A percentile compares a stretch with the other conserved stretches of the same genome.
phyloP scores from a whole-genome alignment of 192 early-diverging fungal species.

The Backusella australiensis region DNA sequence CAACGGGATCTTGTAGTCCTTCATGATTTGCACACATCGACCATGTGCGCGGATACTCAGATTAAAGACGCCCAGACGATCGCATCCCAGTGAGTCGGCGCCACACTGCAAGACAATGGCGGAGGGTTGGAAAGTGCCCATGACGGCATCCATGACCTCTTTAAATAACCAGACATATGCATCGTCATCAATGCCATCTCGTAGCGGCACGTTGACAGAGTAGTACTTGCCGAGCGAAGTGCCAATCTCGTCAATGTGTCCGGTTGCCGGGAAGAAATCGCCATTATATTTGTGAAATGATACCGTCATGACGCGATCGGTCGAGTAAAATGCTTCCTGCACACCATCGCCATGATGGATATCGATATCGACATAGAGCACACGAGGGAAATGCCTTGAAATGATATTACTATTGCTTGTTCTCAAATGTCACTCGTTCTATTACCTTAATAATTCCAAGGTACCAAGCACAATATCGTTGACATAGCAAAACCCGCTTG shows the following conservation, averaged over 20 bases:
- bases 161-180: constrained; percentile 80
- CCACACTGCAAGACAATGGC: constrained; percentile 95
- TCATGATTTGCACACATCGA: constrained; percentile 77
- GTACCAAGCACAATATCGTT: constrained; percentile 98
- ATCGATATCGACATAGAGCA: constrained; percentile 97
- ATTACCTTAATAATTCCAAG: constrained; percentile 74
- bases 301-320: constrained; percentile 92
- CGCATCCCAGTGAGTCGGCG: constrained; percentile 54
- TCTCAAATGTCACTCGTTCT: too few species aligned
- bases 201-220: constrained; percentile 88
- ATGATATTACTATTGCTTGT: not conserved
- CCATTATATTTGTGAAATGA: constrained; percentile 94
- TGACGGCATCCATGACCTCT: constrained; percentile 66
- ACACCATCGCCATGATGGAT: constrained; percentile 99
- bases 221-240: constrained; percentile 74
- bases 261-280: constrained; percentile 93
- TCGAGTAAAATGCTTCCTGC: constrained; percentile 92
- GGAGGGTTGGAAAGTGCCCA: constrained; percentile 71
- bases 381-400: constrained; percentile 62
- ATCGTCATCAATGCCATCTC: constrained; percentile 84
- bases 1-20: constrained; percentile 73
- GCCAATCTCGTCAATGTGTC: constrained; percentile 82
- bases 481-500: constrained; percentile 97
- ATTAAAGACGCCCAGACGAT: constrained; percentile 55
- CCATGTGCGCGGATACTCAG: constrained; percentile 69